Base-by-base conservation (phyloP, 805 yeast genomes). In the Saturnispora saitoi region DNA sequence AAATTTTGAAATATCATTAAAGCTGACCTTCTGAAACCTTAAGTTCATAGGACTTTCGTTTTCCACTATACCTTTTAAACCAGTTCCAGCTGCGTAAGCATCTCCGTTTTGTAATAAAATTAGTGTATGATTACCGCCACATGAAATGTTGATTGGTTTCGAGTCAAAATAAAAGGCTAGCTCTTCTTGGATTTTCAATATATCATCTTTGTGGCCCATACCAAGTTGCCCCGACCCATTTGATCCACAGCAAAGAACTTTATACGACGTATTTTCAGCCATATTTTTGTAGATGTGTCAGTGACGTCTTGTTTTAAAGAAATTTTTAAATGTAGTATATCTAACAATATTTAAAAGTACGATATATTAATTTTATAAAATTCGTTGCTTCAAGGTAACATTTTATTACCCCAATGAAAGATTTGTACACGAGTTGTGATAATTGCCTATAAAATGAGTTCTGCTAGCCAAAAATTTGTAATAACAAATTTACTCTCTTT, bases 121-220 rank as follows among this genome's bases (percentile, higher is more conserved):
- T 15, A 86, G 56, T 0, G 95, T 82, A 61, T 91, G 97, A 56
- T 90, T 90, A 0, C 98, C 97, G 4, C 96, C 97, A 56, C 89
- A 80, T 0, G 71, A 74, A 11, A 89, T 69, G 54, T 39, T 70
- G 20, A 20, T 14, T 12, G 53, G 43, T 38, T 58, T 34, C 1
- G 31, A 43, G 4, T 14, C 32, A 7, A 20, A 38, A 26, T 11
- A 4, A 3, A 37, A 32, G 7, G 32, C 46, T 41, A n/a, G 11
- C 15, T 11, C n/a, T 58, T 15, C 73, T 63, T 17, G 5, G n/a
- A 46, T 32, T 10, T 45, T 53, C 20, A 62, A 55, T 8, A 66
- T 49, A 61, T 83, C 97, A 1, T 73, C 73, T 32, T 66, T 63
- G 53, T 79, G 65, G 5, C 70, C 73, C 34, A 72, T 61, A 36